These are phyloP conservation scores for Verticillium dahliae DNA, from an alignment of 2,329 filamentous ascomycete genomes.

Conservation along the genomic window DNA sequence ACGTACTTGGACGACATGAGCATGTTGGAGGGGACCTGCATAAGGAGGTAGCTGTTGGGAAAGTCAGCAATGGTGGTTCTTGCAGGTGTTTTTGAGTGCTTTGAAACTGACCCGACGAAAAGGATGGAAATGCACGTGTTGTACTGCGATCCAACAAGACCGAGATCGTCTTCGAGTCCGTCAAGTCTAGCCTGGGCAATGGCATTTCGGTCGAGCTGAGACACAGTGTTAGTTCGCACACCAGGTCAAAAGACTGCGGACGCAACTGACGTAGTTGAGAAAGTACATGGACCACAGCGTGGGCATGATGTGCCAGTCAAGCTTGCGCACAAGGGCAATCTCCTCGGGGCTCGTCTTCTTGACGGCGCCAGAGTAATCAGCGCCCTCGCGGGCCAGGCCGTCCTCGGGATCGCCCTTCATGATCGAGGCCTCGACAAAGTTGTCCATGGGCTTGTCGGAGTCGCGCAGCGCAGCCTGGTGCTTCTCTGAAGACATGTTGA, in stretches of 20 bases:
- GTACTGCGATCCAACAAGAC: slow-evolving; percentile 32
- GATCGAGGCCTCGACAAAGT: slow-evolving; percentile 15
- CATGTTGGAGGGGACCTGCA: slow-evolving; percentile 39
- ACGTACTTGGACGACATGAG: slow-evolving; percentile 31
- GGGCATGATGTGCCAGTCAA: slow-evolving; percentile 29
- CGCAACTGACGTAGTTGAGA: slow-evolving; percentile 20
- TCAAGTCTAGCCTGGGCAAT: slow-evolving; percentile 50
- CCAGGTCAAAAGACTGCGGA: slow-evolving; percentile 3
- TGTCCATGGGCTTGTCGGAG: slow-evolving; percentile 18
- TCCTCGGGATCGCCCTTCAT: slow-evolving; percentile 12
- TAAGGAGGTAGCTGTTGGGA: slow-evolving; percentile 34
- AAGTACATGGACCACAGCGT: not conserved
- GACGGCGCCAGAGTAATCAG: slow-evolving; percentile 28
- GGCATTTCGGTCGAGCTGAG: slow-evolving; percentile 42
- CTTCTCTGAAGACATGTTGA: slow-evolving; percentile 4
- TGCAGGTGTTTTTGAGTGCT: not conserved
- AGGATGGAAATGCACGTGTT: slow-evolving; percentile 25
- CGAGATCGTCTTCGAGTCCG: slow-evolving; percentile 43
- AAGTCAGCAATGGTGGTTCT: not conserved
- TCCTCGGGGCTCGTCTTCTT: slow-evolving; percentile 30
- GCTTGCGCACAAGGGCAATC: slow-evolving; percentile 30
- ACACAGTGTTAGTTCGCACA: slow-evolving; percentile 28
- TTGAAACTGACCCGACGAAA: slow-evolving; percentile 15
- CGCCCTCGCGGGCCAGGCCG: slow-evolving; percentile 7
- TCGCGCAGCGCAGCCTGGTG: not conserved